phyloP scores from a whole-genome alignment of 495 filamentous ascomycete species.

The Filosporella fistucella region DNA sequence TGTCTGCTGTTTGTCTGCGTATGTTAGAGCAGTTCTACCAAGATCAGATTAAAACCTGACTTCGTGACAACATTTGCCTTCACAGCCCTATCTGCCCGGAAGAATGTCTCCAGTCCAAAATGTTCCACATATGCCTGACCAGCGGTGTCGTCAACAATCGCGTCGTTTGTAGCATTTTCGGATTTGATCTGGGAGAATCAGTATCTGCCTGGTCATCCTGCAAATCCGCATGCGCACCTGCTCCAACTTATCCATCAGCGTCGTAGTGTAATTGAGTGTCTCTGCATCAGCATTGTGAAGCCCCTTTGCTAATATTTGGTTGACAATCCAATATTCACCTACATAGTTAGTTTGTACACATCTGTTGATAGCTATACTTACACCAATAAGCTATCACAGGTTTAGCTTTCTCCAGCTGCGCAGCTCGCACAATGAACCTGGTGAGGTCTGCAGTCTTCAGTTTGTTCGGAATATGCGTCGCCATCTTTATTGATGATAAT shows the following conservation, averaged over 20 bases:
- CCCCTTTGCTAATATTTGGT: constrained; percentile 76
- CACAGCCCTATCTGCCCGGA: constrained; percentile 75
- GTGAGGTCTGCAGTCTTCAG: constrained; percentile 73
- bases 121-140: constrained; percentile 91
- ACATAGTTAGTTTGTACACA: constrained; percentile 8
- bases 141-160: constrained; percentile 80
- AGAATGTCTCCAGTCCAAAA: constrained; percentile 84
- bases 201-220: not conserved
- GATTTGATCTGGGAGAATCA: constrained; percentile 55
- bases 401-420: constrained; percentile 78
- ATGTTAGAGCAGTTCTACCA: constrained; percentile 1
- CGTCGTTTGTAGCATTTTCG: constrained; percentile 47
- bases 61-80: constrained; percentile 79
- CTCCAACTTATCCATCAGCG: constrained; percentile 90
- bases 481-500: constrained; percentile 45
- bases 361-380: constrained; percentile 41
- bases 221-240: constrained; percentile 45
- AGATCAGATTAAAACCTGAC: constrained; percentile 38
- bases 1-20: constrained; percentile 83
- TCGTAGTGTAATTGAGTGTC: constrained; percentile 69
- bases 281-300: constrained; percentile 76
- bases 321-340: constrained; percentile 92
- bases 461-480: constrained; percentile 65
- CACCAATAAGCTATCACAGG: constrained; percentile 94
- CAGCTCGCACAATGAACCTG: constrained; percentile 73